Conservation (phyloP, 1,284 basidiomycete species). For the Rhodofomes roseus region DNA sequence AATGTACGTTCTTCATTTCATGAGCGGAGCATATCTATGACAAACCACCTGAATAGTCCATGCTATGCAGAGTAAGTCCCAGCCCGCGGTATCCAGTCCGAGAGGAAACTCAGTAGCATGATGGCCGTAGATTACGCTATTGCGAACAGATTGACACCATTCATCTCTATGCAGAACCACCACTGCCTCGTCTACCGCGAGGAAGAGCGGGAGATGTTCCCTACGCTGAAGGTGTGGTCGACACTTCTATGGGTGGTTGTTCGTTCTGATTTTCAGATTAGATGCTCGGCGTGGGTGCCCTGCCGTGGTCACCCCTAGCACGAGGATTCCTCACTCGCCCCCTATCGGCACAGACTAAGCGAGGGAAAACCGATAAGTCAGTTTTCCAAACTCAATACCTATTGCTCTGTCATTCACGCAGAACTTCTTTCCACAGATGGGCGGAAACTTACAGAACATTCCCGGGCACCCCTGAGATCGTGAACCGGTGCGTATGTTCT, state of each 20-base stretch:
- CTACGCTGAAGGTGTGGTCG: constrained; percentile 28
- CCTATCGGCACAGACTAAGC: constrained; percentile 19
- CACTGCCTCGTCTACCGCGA: constrained; percentile 43
- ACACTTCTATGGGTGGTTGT: too few relatives aligned
- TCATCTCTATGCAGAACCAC: constrained; percentile 54
- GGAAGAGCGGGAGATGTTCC: constrained; percentile 50
- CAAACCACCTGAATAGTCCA: constrained; percentile 30
- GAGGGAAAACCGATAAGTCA: constrained; percentile 21
- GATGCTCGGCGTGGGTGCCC: constrained; percentile 35
- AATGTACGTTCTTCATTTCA: constrained; percentile 16
- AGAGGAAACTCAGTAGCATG: neutral
- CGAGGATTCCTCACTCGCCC: constrained; percentile 36
- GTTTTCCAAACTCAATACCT: neutral
- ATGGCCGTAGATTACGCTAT: constrained; percentile 27
- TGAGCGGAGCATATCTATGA: constrained; percentile 1
- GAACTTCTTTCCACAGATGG: neutral
- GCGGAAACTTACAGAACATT: constrained; percentile 19
- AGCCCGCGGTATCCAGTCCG: neutral
- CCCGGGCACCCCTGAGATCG: constrained; percentile 11
- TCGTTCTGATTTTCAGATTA: neutral
- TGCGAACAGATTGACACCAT: constrained; percentile 40
- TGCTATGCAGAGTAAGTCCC: constrained; percentile 40
- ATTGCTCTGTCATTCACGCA: neutral
- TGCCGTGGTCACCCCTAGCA: constrained; percentile 41
- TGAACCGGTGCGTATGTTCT: constrained; percentile 7